These are phyloP conservation scores for Ophiostoma ips DNA, from an alignment of 2,329 filamentous ascomycete species.

Conservation along the genomic window DNA sequence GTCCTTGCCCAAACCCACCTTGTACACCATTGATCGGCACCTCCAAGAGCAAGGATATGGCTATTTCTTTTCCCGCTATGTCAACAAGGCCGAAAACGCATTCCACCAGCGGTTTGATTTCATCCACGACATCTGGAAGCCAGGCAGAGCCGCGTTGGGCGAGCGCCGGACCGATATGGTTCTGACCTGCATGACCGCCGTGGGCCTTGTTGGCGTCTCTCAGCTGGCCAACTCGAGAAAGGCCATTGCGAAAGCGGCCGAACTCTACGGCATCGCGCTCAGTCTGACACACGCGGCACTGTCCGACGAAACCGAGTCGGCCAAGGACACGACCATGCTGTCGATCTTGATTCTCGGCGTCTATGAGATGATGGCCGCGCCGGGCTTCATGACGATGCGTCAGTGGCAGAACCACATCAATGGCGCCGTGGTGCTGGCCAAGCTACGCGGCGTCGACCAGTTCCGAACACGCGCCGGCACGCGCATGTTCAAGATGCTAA, in stretches of 20 bases:
- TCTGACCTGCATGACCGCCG: constrained; percentile 38
- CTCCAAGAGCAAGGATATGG: constrained; percentile 31
- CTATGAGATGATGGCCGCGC: constrained; percentile 39
- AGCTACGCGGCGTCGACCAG: constrained; percentile 33
- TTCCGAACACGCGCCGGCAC: constrained; percentile 31
- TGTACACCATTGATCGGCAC: constrained; percentile 21
- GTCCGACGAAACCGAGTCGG: constrained; percentile 27
- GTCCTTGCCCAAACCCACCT: constrained; percentile 16
- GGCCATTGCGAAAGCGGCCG: constrained; percentile 32
- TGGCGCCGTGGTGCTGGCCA: constrained; percentile 36
- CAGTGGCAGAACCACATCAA: constrained; percentile 41
- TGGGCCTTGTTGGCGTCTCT: constrained; percentile 38
- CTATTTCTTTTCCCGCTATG: constrained; percentile 40
- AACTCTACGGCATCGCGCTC: constrained; percentile 37
- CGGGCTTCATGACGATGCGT: constrained; percentile 29
- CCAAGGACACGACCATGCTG: constrained; percentile 38
- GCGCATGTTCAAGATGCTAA: constrained; percentile 41
- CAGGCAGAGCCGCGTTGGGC: constrained; percentile 21
- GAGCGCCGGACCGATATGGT: constrained; percentile 29
- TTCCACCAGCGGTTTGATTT: constrained; percentile 38
- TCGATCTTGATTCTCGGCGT: constrained; percentile 39
- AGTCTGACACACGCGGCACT: constrained; percentile 36
- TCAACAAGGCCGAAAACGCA: constrained; percentile 30
- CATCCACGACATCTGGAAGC: constrained; percentile 38
- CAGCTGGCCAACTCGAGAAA: constrained; percentile 28